phyloP scores from a whole-genome alignment of 1,284 basidiomycete species.

The Cutaneotrichosporon sp. region DNA sequence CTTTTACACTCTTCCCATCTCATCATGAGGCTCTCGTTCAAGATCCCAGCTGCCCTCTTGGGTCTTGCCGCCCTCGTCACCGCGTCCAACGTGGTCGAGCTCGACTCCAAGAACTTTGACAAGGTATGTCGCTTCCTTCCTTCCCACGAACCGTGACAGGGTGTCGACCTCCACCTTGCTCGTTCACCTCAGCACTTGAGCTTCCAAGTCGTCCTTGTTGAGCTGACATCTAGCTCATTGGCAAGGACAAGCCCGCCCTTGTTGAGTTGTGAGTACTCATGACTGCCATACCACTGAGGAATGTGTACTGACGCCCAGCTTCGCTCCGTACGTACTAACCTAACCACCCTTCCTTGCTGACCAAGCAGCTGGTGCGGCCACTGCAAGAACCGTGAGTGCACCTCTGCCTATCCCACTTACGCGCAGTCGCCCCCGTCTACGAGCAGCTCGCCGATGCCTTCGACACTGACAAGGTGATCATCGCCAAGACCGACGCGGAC shows the following conservation, averaged over 20 bases:
- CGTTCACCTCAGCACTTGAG: neutral
- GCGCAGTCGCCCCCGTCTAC: constrained; percentile 77
- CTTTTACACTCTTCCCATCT: neutral
- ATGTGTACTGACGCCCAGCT: constrained; percentile 32
- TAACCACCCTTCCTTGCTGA: constrained; percentile 11
- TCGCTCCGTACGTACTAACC: constrained; percentile 41
- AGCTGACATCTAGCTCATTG: constrained; percentile 55
- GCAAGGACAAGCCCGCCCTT: constrained; percentile 74
- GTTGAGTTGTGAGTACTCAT: constrained; percentile 76
- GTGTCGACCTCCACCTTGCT: neutral
- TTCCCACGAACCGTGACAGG: neutral
- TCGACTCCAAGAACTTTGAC: constrained; percentile 75
- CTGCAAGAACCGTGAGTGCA: constrained; percentile 54
- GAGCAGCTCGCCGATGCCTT: constrained; percentile 89
- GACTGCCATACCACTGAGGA: neutral
- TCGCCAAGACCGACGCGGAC: constrained; percentile 94
- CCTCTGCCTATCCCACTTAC: constrained; percentile 31
- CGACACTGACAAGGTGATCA: constrained; percentile 70
- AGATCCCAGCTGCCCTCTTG: constrained; percentile 62
- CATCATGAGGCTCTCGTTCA: constrained; percentile 64
- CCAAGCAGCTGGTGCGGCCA: constrained; percentile 54
- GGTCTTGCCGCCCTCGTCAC: constrained; percentile 59
- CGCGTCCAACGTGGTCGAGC: constrained; percentile 75
- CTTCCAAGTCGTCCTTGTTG: neutral
- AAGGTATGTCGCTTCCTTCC: constrained; percentile 53